phyloP scores from a whole-genome alignment of 768 basidiomycete genomes.

The Coprinopsis strossmayeri region DNA sequence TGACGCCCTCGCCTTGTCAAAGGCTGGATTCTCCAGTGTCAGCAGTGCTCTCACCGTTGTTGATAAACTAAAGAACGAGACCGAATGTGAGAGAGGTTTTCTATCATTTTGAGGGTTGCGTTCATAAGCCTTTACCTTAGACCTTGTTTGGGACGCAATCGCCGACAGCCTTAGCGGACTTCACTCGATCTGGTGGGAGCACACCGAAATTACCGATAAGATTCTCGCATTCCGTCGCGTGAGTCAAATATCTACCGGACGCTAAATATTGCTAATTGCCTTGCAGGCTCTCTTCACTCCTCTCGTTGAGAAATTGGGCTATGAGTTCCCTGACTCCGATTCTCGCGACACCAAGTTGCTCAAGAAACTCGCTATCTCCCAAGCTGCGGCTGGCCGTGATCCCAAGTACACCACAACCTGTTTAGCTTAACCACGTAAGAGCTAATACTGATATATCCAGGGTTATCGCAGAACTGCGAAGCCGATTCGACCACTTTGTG shows the following conservation, averaged over 20 bases:
- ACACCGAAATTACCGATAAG: constrained; percentile 42
- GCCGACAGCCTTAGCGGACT: constrained; percentile 48
- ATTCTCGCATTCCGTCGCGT: constrained; percentile 60
- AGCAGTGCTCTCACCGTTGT: constrained; percentile 75
- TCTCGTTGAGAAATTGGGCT: constrained; percentile 73
- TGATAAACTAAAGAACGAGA: constrained; percentile 62
- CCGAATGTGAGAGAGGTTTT: constrained; percentile 50
- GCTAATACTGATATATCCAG: constrained; percentile 26
- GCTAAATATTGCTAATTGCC: too few species aligned
- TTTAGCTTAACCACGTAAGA: not conserved
- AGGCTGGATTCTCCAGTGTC: constrained; percentile 71
- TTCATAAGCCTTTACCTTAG: constrained; percentile 26
- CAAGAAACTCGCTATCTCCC: constrained; percentile 64
- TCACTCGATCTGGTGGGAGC: constrained; percentile 78
- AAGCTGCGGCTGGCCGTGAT: constrained; percentile 31
- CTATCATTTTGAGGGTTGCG: not conserved
- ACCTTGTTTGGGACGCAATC: constrained; percentile 78
- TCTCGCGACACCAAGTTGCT: constrained; percentile 61
- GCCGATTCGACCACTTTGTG: constrained; percentile 65
- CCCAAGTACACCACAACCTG: constrained; percentile 19
- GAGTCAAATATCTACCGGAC: constrained; percentile 15
- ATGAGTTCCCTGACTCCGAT: constrained; percentile 62
- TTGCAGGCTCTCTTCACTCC: constrained; percentile 62
- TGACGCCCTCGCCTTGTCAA: constrained; percentile 74
- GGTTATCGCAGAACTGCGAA: constrained; percentile 65